Conservation (phyloP, 2,329 filamentous ascomycete species). For the Colletotrichum musicola region DNA sequence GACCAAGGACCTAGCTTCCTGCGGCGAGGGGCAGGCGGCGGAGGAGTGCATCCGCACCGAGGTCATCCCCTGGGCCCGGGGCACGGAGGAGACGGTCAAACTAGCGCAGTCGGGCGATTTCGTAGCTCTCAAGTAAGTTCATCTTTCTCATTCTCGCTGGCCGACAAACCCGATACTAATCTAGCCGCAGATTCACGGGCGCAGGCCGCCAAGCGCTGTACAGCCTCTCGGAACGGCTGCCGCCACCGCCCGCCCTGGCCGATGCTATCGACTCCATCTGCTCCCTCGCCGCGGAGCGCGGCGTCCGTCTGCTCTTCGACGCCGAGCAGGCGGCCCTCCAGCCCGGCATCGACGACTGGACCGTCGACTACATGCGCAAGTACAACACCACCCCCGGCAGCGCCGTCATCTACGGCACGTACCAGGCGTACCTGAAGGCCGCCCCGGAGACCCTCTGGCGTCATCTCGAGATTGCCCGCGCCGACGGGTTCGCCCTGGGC, state of each 20-base stretch:
- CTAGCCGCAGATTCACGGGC: conserved; percentile 76
- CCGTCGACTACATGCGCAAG: conserved; percentile 78
- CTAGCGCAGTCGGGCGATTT: conserved; percentile 76
- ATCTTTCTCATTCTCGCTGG: neutral
- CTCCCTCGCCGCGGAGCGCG: conserved; percentile 74
- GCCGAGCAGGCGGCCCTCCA: conserved; percentile 87
- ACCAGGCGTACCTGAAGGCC: conserved; percentile 81
- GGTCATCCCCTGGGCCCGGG: conserved; percentile 78
- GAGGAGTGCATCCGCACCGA: conserved; percentile 67
- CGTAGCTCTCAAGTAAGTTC: conserved; percentile 70
- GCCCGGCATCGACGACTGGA: conserved; percentile 84
- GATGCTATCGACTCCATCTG: conserved; percentile 82
- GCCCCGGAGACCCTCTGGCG: conserved; percentile 67
- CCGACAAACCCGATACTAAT: conserved; percentile 9
- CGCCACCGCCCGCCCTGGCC: conserved; percentile 74
- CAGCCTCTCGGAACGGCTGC: conserved; percentile 71
- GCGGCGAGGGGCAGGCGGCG: conserved; percentile 61
- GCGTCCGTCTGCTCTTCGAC: conserved; percentile 83
- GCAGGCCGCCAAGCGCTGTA: conserved; percentile 80
- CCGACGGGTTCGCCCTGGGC: conserved; percentile 75
- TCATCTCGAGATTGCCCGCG: conserved; percentile 70
- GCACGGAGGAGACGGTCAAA: conserved; percentile 79
- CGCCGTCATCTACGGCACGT: conserved; percentile 83
- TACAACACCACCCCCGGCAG: conserved; percentile 75
- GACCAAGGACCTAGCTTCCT: conserved; percentile 56